Conservation (phyloP, 2,329 filamentous ascomycete species). For the Colletotrichum euphorbiae region DNA sequence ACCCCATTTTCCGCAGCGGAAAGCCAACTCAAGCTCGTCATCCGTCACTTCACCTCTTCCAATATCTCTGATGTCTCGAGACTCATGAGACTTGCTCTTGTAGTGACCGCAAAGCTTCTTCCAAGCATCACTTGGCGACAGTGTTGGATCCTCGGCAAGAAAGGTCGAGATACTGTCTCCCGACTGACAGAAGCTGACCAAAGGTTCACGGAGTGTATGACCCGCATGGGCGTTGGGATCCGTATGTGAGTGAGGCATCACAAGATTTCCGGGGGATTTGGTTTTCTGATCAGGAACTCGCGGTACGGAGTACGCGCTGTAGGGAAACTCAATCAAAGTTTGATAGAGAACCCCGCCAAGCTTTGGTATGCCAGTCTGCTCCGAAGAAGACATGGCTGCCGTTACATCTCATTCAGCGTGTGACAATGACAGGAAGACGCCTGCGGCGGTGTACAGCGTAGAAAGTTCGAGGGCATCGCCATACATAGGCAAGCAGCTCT, state of each 20-base stretch:
- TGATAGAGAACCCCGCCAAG: constrained; percentile 10
- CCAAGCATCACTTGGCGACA: neutral
- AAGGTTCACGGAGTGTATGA: neutral
- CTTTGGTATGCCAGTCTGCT: constrained; percentile 7
- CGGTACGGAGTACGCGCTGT: constrained; percentile 13
- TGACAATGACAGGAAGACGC: neutral
- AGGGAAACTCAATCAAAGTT: constrained; percentile 8
- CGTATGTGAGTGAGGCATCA: neutral
- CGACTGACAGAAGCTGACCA: constrained; percentile 13
- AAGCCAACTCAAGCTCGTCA: neutral
- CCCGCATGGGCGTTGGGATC: neutral
- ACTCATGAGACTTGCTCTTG: neutral
- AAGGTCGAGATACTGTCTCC: neutral
- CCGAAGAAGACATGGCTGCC: constrained; percentile 1
- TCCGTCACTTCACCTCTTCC: neutral
- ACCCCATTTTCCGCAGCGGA: neutral
- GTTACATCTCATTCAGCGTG: neutral
- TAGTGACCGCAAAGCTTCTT: neutral
- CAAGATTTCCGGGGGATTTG: neutral
- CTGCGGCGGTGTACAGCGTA: neutral
- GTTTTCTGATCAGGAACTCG: constrained; percentile 12
- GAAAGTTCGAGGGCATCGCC: neutral
- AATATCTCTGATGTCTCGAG: neutral
- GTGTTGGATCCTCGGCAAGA: neutral
- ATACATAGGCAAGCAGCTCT: neutral